Evolutionary conservation across 495 filamentous ascomycete genomes (phyloP).

Genomic region (Staphylotrichum longicolle): DNA sequence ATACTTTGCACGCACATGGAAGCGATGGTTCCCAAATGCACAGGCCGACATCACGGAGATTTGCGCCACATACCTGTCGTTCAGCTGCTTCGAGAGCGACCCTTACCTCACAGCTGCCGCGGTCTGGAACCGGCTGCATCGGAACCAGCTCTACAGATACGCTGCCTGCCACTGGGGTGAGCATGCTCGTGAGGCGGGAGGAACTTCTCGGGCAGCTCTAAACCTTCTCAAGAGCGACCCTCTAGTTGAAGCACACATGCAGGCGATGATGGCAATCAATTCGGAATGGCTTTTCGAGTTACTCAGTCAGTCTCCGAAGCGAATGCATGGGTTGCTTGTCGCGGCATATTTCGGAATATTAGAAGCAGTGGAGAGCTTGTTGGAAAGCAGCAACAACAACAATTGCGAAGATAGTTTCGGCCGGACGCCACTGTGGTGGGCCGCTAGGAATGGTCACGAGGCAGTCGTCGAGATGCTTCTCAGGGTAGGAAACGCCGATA

Average conservation of each 20-base stretch:
- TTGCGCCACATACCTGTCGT: constrained; percentile 50
- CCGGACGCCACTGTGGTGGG: too few relatives aligned
- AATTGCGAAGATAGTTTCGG: neutral
- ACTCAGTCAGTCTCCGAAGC: neutral
- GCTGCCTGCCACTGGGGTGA: constrained; percentile 46
- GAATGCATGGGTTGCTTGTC: neutral
- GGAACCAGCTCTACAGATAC: constrained; percentile 44
- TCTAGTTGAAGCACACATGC: constrained; percentile 23
- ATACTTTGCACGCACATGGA: constrained; percentile 47
- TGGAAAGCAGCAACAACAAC: neutral
- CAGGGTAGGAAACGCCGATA: neutral
- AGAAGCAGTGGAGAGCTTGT: neutral
- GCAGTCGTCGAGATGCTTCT: neutral
- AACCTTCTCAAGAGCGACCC: constrained; percentile 24
- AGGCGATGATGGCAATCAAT: constrained; percentile 9
- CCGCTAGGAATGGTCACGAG: neutral
- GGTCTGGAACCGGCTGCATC: constrained; percentile 29
- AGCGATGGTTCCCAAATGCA: constrained; percentile 40
- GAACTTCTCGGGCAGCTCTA: neutral
- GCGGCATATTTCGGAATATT: constrained; percentile 3
- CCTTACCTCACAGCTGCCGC: constrained; percentile 27
- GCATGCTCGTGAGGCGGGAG: constrained; percentile 31
- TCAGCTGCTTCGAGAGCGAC: constrained; percentile 34
- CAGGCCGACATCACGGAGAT: too few relatives aligned
- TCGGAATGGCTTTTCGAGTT: neutral